Base-by-base conservation (phyloP, 2,329 filamentous ascomycete genomes). In the Fusarium pininemorale region DNA sequence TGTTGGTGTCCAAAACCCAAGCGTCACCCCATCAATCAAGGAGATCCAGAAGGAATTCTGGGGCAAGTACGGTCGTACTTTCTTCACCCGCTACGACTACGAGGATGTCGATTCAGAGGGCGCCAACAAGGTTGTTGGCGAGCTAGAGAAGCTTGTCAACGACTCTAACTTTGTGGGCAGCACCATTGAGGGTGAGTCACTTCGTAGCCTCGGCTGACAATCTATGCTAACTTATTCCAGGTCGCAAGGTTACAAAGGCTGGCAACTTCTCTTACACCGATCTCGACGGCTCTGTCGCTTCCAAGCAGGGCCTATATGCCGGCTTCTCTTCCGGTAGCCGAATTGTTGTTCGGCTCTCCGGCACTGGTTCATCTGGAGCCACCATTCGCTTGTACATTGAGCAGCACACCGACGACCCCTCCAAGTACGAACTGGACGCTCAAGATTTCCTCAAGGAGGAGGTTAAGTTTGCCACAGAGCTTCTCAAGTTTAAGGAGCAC, bases 21-120 rank as follows among this genome's bases (percentile, higher is more conserved):
- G 87, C 67, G 91, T 93, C 77, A 94, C 93, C 7, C 95, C 96
- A 57, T 97, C 94, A 85, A 98, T 99, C 85, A 93, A 93, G 81
- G 93, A 95, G 84, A 98, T 99, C 82, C 96, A 99, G 86, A 91
- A 94, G 79, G 94, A 98, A 82, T 98, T 99, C 90, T 99, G 96
- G 96, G 90, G 90, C 80, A 94, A 91, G 65, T 99, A 99, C 83
- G 96, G 96, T 80, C 95, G 96, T 68, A 98, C 95, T 38, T 99
- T 98, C 89, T 99, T 99, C 90, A 99, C 96, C 48, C 94, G 96
- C 74, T 98, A 98, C 85, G 96, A 99, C 85, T 99, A 98, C 85
- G 96, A 99, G 86, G 90, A 97, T 77, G 95, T 97, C 75, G 95
- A 98, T 86, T 93, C 92, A 53, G 94, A 96, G 14, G 95, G 94